Percentiles rank a stretch among this genome's conserved stretches.
These are phyloP conservation scores for Tolypocladium tropicale DNA, from an alignment of 2,329 filamentous ascomycete genomes.

Conservation along the genomic window DNA sequence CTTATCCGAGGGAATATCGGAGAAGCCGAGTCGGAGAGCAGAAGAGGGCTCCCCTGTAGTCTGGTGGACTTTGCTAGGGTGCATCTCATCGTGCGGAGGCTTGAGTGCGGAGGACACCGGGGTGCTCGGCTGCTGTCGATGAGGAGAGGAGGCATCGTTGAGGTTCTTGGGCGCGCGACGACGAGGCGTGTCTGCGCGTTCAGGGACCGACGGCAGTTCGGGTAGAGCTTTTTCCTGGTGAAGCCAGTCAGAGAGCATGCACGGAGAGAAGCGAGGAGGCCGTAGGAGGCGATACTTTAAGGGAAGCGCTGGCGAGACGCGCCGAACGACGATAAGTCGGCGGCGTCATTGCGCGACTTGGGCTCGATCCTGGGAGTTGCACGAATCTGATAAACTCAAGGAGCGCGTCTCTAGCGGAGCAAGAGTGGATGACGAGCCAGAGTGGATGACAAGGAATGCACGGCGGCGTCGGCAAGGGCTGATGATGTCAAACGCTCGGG, in stretches of 20 bases:
- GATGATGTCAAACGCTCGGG: constrained; percentile 9
- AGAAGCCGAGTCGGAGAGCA: constrained; percentile 72
- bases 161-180: constrained; percentile 14
- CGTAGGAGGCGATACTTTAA: constrained; percentile 22
- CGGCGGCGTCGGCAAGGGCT: constrained; percentile 1
- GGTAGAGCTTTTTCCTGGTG: constrained; percentile 19
- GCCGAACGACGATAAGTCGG: constrained; percentile 34
- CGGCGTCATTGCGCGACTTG: constrained; percentile 14
- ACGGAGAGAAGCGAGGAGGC: background rate
- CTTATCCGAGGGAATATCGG: constrained; percentile 51
- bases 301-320: constrained; percentile 25
- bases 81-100: constrained; percentile 75
- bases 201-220: constrained; percentile 31
- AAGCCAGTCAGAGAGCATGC: constrained; percentile 2
- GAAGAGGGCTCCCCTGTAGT: constrained; percentile 71
- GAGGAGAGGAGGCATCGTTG: constrained; percentile 24
- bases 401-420: constrained; percentile 6
- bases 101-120: constrained; percentile 59
- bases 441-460: constrained; percentile 4
- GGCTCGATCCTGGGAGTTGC: background rate
- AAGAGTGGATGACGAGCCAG: constrained; percentile 9
- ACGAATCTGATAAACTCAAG: background rate
- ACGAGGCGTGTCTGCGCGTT: constrained; percentile 29
- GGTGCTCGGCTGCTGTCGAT: constrained; percentile 32
- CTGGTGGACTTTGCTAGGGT: constrained; percentile 71